Conservation (phyloP, 768 basidiomycete species). For the Suillus clintonianus region DNA sequence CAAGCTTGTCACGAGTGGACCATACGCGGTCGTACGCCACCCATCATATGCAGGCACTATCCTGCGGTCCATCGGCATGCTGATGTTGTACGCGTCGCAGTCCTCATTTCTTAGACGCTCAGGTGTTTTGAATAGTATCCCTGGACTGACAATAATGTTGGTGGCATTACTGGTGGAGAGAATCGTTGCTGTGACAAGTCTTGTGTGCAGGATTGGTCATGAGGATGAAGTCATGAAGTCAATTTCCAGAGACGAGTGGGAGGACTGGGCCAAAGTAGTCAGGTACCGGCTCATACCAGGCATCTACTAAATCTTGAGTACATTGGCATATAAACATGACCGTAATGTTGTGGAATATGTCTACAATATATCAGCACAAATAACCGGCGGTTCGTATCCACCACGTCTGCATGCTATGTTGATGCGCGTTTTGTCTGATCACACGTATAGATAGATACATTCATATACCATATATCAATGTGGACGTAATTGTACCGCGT, state of each 20-base stretch:
- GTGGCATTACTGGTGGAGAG: neutral
- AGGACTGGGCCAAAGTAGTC: slow-evolving; percentile 27
- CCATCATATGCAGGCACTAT: slow-evolving; percentile 42
- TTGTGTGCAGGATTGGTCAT: neutral
- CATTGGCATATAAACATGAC: no score
- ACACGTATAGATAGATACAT: no score
- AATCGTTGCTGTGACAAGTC: neutral
- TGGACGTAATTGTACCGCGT: no score
- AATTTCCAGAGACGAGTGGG: slow-evolving; percentile 35
- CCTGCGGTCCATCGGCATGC: slow-evolving; percentile 8
- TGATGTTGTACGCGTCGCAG: neutral
- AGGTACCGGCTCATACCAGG: slow-evolving; percentile 34
- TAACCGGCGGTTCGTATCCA: no score
- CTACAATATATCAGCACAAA: no score
- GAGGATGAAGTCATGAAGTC: slow-evolving; percentile 32
- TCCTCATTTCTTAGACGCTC: slow-evolving; percentile 5
- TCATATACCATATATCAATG: no score
- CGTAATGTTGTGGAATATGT: no score
- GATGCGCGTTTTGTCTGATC: no score
- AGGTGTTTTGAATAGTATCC: neutral
- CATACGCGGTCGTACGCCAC: slow-evolving; percentile 45
- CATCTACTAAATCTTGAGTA: slow-evolving; percentile 18
- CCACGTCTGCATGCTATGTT: no score
- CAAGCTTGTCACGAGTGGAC: slow-evolving; percentile 41
- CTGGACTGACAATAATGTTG: neutral